Evolutionary conservation across 1,284 basidiomycete species (phyloP).

Genomic region (Stygiomarasmius scandens): DNA sequence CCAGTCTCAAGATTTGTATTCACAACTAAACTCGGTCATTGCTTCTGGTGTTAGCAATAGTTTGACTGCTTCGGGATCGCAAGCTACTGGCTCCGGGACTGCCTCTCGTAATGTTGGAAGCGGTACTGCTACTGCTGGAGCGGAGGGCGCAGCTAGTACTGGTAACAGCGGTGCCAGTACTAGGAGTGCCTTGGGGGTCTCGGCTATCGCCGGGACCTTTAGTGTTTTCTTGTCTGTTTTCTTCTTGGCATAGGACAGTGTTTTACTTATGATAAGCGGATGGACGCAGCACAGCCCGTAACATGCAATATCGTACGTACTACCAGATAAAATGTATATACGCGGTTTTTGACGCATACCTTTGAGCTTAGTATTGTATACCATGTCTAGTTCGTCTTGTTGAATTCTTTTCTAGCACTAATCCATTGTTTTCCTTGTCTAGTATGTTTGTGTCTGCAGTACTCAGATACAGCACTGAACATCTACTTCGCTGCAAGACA

Average conservation of each 20-base stretch:
- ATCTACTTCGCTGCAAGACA: no score
- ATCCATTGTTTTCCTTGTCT: no score
- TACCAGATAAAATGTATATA: no score
- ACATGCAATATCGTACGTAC: no score
- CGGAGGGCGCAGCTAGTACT: conserved; percentile 19
- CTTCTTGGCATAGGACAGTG: conserved; percentile 40
- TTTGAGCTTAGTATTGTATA: no score
- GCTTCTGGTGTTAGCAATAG: conserved; percentile 22
- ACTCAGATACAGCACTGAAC: no score
- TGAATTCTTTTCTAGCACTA: no score
- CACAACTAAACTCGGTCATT: conserved; percentile 31
- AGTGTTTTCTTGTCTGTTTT: conserved; percentile 47
- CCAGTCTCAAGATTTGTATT: conserved; percentile 49
- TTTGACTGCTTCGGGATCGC: conserved; percentile 10
- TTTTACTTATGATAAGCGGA: no score
- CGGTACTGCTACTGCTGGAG: conserved; percentile 18
- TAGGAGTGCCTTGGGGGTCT: conserved; percentile 40
- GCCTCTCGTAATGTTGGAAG: conserved; percentile 18
- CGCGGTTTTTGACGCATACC: no score
- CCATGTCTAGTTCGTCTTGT: no score
- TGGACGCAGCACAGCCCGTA: no score
- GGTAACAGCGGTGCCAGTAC: conserved; percentile 24
- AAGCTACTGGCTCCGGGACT: conserved; percentile 18
- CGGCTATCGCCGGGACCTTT: conserved; percentile 37
- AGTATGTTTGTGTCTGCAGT: no score